These are phyloP conservation scores for Cichorium intybus DNA, from an alignment of 140 eudicot species.

Conservation along the genomic window DNA sequence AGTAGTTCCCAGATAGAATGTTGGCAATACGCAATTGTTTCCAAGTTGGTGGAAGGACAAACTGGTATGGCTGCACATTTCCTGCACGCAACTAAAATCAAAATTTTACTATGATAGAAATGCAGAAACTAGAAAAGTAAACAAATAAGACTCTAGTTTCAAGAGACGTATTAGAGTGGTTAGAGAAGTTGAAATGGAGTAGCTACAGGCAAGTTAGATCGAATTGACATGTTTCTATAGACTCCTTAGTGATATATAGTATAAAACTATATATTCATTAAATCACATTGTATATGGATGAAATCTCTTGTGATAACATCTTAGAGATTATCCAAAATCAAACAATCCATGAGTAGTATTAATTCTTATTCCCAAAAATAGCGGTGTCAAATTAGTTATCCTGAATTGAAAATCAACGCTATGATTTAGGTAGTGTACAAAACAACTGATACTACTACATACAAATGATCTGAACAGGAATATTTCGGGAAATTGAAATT, in stretches of 20 bases:
- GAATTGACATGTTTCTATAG: too few relatives aligned
- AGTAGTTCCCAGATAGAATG: conserved; percentile 92
- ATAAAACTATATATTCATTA: too few relatives aligned
- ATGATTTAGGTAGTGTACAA: background rate
- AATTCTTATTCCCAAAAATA: background rate
- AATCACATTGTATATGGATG: background rate
- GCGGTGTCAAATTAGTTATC: background rate
- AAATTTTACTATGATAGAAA: conserved; percentile 52
- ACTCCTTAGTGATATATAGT: too few relatives aligned
- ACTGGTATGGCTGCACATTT: conserved; percentile 94
- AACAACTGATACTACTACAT: background rate
- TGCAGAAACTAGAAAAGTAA: background rate
- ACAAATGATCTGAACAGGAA: too few relatives aligned
- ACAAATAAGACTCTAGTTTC: conserved; percentile 2
- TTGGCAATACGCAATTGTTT: conserved; percentile 88
- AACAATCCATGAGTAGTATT: background rate
- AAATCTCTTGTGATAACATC: background rate
- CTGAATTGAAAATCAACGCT: background rate
- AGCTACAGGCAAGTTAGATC: too few relatives aligned
- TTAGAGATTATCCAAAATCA: conserved; percentile 2
- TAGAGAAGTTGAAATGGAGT: too few relatives aligned
- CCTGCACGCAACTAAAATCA: conserved; percentile 85
- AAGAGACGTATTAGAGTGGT: too few relatives aligned
- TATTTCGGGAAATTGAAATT: background rate
- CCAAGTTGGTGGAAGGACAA: conserved; percentile 91